These are phyloP conservation scores for Corinectria fuckeliana DNA, from an alignment of 2,329 filamentous ascomycete species.

Conservation along the genomic window DNA sequence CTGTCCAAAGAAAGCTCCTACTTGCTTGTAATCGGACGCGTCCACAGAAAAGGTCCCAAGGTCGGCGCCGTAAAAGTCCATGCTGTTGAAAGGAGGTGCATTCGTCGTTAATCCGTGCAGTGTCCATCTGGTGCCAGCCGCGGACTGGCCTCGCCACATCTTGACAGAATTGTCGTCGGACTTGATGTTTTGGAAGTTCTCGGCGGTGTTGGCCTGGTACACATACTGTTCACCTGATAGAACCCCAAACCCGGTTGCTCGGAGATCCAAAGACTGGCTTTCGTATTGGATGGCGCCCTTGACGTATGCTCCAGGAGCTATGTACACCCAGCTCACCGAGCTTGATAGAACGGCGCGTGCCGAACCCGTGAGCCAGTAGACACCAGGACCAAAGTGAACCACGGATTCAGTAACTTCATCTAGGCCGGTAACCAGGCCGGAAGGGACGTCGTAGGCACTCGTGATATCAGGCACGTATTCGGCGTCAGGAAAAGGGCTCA, in stretches of 20 bases:
- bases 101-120: conserved; percentile 42
- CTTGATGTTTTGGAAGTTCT: conserved; percentile 38
- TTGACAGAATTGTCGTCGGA: conserved; percentile 38
- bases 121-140: conserved; percentile 29
- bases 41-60: conserved; percentile 24
- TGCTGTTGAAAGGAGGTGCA: conserved; percentile 46
- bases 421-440: conserved; percentile 17
- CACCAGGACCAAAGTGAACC: conserved; percentile 40
- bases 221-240: conserved; percentile 48
- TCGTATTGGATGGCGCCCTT: conserved; percentile 47
- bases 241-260: conserved; percentile 45
- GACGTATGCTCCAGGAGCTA: conserved; percentile 44
- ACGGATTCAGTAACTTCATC: conserved; percentile 26
- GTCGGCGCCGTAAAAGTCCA: conserved; percentile 39
- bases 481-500: conserved; percentile 37
- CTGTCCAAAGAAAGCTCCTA: conserved; percentile 46
- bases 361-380: conserved; percentile 41
- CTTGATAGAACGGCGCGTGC: conserved; percentile 26
- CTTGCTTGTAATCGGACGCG: conserved; percentile 46
- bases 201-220: conserved; percentile 44
- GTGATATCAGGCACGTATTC: conserved; percentile 19
- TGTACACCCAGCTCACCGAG: conserved; percentile 36
- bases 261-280: conserved; percentile 28
- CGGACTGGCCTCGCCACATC: conserved; percentile 40
- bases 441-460: conserved; percentile 6